Percentiles rank a stretch among this genome's conserved stretches.
Evolutionary conservation across 2,329 filamentous ascomycete genomes (phyloP).

Genomic region (Fusarium secorum): DNA sequence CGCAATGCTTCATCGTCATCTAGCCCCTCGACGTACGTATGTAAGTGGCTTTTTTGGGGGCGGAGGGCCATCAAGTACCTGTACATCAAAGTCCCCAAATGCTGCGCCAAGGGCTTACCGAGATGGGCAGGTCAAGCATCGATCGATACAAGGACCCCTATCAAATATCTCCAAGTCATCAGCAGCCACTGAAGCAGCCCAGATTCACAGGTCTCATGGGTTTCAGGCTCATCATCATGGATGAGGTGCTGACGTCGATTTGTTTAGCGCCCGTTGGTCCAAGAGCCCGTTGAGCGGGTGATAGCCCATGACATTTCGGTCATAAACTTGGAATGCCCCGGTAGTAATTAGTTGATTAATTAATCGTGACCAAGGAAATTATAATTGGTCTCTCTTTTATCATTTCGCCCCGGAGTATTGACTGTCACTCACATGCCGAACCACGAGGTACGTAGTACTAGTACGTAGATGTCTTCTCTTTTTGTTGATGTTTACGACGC

Average conservation of each 20-base stretch:
- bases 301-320: constrained; percentile 16
- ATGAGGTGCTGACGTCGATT: constrained; percentile 14
- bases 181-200: not conserved
- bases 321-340: constrained; percentile 8
- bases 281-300: constrained; percentile 30
- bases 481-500: constrained; percentile 6
- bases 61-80: constrained; percentile 15
- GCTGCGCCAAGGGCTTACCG: constrained; percentile 19
- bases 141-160: constrained; percentile 18
- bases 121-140: constrained; percentile 30
- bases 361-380: constrained; percentile 8
- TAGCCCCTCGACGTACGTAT: constrained; percentile 13
- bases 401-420: not conserved
- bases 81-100: not conserved
- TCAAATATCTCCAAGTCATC: constrained; percentile 4
- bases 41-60: constrained; percentile 28
- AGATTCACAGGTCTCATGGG: not conserved
- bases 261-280: constrained; percentile 9
- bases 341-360: not conserved
- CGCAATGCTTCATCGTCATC: constrained; percentile 35
- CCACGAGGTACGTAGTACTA: not conserved
- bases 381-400: not conserved
- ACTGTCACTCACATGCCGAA: constrained; percentile 5
- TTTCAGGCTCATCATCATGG: not conserved
- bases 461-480: not conserved